Evolutionary conservation across 2,329 filamentous ascomycete species (phyloP).

Genomic region (Bimuria novae-zelandiae): DNA sequence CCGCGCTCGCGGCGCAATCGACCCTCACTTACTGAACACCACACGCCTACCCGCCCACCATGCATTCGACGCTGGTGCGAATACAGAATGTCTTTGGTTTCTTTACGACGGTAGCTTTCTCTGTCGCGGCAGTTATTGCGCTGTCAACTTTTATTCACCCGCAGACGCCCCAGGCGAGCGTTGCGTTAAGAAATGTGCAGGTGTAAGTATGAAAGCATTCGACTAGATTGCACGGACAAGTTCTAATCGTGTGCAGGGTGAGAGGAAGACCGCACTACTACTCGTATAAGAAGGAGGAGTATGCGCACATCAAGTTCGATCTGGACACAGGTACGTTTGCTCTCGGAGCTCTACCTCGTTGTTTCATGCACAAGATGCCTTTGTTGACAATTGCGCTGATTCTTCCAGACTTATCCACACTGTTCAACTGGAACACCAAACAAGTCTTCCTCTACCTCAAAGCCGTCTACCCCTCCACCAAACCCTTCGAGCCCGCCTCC

Average conservation of each 20-base stretch:
- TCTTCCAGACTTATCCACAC: constrained; percentile 72
- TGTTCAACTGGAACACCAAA: constrained; percentile 99
- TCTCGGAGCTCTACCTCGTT: neutral
- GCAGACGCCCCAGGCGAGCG: constrained; percentile 67
- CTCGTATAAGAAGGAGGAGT: constrained; percentile 89
- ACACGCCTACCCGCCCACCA: constrained; percentile 46
- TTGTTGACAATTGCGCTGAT: neutral
- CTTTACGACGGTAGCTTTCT: constrained; percentile 92
- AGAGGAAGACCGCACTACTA: constrained; percentile 97
- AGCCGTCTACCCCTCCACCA: constrained; percentile 66
- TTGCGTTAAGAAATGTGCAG: constrained; percentile 77
- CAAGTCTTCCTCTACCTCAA: constrained; percentile 96
- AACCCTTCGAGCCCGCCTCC: constrained; percentile 48
- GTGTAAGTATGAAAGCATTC: constrained; percentile 76
- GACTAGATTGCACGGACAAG: no score
- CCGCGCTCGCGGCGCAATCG: constrained; percentile 6
- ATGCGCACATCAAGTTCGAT: constrained; percentile 91
- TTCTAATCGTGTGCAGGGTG: constrained; percentile 64
- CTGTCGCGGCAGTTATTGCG: constrained; percentile 78
- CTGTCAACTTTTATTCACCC: constrained; percentile 74
- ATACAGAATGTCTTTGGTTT: constrained; percentile 94
- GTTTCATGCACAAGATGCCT: neutral
- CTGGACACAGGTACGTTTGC: constrained; percentile 70
- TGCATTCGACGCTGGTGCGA: constrained; percentile 87
- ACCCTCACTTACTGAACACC: constrained; percentile 4